Evolutionary conservation across 768 basidiomycete species (phyloP).

Genomic region (Pleurotus platypus): DNA sequence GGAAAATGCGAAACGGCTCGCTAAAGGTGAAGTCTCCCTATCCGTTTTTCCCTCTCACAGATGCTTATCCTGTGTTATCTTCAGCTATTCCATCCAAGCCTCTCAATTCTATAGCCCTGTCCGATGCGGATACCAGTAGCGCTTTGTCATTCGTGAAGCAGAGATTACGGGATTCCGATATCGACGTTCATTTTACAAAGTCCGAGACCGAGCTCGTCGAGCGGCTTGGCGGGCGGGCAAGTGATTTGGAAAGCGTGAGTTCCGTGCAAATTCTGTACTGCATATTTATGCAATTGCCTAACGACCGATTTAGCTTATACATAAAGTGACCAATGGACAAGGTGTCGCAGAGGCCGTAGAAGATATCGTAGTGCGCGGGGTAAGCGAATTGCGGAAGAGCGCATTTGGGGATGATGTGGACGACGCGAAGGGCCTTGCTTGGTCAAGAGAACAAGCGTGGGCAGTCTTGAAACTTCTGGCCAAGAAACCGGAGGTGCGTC

Average conservation of each 20-base stretch:
- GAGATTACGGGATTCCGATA: constrained; percentile 61
- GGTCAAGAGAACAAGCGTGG: constrained; percentile 91
- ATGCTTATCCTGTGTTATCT: not conserved
- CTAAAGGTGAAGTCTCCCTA: constrained; percentile 51
- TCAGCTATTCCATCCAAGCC: constrained; percentile 83
- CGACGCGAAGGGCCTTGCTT: constrained; percentile 77
- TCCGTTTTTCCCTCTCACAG: constrained; percentile 57
- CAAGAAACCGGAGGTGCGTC: constrained; percentile 55
- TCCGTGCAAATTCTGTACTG: not conserved
- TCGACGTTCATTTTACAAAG: constrained; percentile 48
- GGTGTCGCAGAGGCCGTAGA: constrained; percentile 79
- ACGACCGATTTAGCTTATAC: constrained; percentile 54
- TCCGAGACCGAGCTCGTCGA: constrained; percentile 59
- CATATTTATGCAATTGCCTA: not conserved
- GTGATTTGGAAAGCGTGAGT: constrained; percentile 81
- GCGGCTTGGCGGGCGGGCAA: constrained; percentile 85
- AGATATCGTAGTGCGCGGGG: constrained; percentile 78
- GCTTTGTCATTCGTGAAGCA: constrained; percentile 79
- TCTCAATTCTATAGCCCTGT: constrained; percentile 70
- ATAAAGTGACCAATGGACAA: constrained; percentile 78
- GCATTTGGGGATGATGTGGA: constrained; percentile 92
- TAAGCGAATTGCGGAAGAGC: constrained; percentile 82
- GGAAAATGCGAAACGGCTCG: constrained; percentile 80
- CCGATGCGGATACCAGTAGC: constrained; percentile 81
- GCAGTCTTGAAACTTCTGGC: constrained; percentile 71